phyloP scores from a whole-genome alignment of 2,329 filamentous ascomycete species.

The Ophiognomonia clavigignenti-juglandacearum region DNA sequence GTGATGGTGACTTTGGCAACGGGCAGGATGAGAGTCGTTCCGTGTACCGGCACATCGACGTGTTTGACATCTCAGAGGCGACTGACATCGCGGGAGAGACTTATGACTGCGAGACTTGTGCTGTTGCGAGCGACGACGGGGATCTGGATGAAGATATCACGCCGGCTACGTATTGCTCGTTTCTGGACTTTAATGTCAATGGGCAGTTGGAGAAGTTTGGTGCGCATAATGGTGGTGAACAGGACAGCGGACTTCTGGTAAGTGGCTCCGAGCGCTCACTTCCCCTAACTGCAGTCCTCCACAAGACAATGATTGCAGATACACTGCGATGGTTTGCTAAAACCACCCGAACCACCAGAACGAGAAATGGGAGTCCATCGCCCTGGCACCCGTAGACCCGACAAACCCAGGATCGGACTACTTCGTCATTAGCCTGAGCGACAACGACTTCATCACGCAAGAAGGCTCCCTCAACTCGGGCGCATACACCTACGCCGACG shows the following conservation, averaged over 20 bases:
- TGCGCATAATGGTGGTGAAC: conserved; percentile 61
- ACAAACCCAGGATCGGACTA: conserved; percentile 41
- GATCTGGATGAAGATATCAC: conserved; percentile 48
- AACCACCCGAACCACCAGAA: no score
- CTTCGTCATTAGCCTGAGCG: conserved; percentile 62
- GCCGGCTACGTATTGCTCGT: conserved; percentile 58
- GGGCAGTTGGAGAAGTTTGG: conserved; percentile 60
- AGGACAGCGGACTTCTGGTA: conserved; percentile 48
- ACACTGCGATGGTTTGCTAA: no score
- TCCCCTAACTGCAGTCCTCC: no score
- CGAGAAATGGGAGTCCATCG: conserved; percentile 73
- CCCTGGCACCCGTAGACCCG: conserved; percentile 54
- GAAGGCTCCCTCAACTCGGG: conserved; percentile 57
- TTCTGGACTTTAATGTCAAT: conserved; percentile 65
- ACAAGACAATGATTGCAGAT: no score
- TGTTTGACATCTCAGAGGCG: conserved; percentile 59
- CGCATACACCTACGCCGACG: conserved; percentile 50
- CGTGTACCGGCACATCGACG: conserved; percentile 63
- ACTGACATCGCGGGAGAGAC: conserved; percentile 52
- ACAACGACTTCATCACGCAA: conserved; percentile 74
- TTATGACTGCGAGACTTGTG: conserved; percentile 32
- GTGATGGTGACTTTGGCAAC: conserved; percentile 57
- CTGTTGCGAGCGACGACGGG: conserved; percentile 35
- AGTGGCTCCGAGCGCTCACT: conserved; percentile 3
- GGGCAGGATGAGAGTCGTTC: conserved; percentile 48